phyloP scores from a whole-genome alignment of 352 stramenopile species.

The Globisporangium polare region DNA sequence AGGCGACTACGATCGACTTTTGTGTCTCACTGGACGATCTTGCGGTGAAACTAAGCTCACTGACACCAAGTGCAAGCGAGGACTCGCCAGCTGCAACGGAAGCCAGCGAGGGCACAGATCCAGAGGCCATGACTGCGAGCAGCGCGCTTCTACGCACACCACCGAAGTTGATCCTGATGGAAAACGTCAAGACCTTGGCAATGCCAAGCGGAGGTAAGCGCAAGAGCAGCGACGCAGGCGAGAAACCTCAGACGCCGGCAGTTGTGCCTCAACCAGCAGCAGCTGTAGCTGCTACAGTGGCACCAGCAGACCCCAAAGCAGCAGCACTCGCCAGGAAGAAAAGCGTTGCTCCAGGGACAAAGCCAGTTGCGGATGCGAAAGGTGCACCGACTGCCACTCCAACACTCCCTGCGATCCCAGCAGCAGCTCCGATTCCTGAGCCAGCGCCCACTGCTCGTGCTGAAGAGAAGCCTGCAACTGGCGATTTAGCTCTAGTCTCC shows the following conservation, averaged over 20 bases:
- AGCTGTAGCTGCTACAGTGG: slow-evolving; percentile 4
- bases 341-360: slow-evolving; percentile 19
- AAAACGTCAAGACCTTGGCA: slow-evolving; percentile 9
- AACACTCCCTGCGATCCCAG: neutral
- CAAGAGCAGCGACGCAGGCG: slow-evolving; percentile 1
- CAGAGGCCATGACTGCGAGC: slow-evolving; percentile 6
- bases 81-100: neutral
- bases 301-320: slow-evolving; percentile 16
- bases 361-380: neutral
- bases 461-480: neutral
- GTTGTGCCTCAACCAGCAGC: neutral
- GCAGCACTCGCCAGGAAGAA: slow-evolving; percentile 20
- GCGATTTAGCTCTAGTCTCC: neutral
- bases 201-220: neutral
- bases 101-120: neutral
- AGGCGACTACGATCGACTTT: slow-evolving; percentile 22
- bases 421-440: neutral
- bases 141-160: neutral
- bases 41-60: slow-evolving; percentile 10
- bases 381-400: neutral
- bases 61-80: neutral
- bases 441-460: neutral
- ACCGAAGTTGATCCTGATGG: slow-evolving; percentile 11
- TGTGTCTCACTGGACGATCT: slow-evolving; percentile 25
- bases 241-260: slow-evolving; percentile 12